Percentiles rank a stretch among this genome's conserved stretches.
Evolutionary conservation across 306 rosid species (phyloP).

Genomic region (Vigna trinervia): DNA sequence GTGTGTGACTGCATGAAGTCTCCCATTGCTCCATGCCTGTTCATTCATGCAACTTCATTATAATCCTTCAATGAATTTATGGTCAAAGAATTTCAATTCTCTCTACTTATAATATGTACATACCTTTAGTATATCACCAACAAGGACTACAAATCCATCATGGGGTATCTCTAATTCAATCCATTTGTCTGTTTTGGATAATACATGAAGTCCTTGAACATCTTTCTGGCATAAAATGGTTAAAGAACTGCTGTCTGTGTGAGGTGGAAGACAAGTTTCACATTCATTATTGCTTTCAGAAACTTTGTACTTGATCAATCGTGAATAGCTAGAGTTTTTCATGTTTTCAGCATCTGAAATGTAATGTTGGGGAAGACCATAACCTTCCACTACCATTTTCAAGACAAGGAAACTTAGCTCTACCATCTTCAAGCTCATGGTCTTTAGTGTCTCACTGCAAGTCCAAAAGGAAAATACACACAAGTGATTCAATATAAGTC

Average conservation of each 20-base stretch:
- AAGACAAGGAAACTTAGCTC: constrained; percentile 38
- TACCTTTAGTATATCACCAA: constrained; percentile 55
- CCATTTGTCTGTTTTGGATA: constrained; percentile 60
- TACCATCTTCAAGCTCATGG: constrained; percentile 46
- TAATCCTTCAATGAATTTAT: background rate
- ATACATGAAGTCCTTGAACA: constrained; percentile 59
- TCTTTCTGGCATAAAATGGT: constrained; percentile 57
- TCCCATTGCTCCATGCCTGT: constrained; percentile 71
- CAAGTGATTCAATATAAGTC: too few species aligned
- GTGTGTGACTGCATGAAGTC: constrained; percentile 58
- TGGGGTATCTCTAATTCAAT: constrained; percentile 41
- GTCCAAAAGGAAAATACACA: background rate
- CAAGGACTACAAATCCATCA: constrained; percentile 41
- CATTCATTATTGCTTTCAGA: constrained; percentile 35
- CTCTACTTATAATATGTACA: too few species aligned
- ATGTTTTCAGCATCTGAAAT: constrained; percentile 39
- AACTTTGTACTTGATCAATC: constrained; percentile 53
- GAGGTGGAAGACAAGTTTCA: constrained; percentile 45
- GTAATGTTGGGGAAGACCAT: constrained; percentile 47
- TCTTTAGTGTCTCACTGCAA: constrained; percentile 48
- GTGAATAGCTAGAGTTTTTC: constrained; percentile 20
- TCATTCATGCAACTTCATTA: background rate
- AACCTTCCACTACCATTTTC: constrained; percentile 55
- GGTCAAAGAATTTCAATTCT: background rate
- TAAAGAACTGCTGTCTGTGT: constrained; percentile 53